Percentiles rank a stretch among this genome's conserved stretches.
phyloP scores from a whole-genome alignment of 768 basidiomycete species.

The Roridomyces roridus region DNA sequence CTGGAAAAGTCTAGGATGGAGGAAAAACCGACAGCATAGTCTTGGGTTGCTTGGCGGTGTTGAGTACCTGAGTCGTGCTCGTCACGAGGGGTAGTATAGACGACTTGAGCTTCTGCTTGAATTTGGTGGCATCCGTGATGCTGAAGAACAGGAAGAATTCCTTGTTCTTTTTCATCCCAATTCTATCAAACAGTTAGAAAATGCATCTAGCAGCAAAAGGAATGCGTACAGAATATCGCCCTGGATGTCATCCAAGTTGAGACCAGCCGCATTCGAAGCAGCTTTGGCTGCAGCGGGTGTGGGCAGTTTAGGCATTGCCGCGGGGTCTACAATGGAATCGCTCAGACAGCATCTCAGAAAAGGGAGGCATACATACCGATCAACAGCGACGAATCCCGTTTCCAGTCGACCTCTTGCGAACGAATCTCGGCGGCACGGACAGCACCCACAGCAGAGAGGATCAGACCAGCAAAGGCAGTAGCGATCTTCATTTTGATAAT shows the following conservation, averaged over 20 bases:
- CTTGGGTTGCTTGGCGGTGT: conserved; percentile 28
- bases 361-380: not conserved
- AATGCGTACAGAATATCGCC: conserved; percentile 51
- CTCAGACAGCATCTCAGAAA: not conserved
- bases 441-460: not conserved
- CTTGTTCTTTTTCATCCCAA: conserved; percentile 60
- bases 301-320: no score
- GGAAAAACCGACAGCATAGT: no score
- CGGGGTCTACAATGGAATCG: not conserved
- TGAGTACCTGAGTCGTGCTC: conserved; percentile 46
- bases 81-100: conserved; percentile 51
- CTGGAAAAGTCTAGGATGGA: no score
- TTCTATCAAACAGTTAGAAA: conserved; percentile 43
- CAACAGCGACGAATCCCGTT: not conserved
- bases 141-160: conserved; percentile 59
- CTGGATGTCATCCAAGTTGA: conserved; percentile 49
- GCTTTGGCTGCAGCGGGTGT: no score
- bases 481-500: no score
- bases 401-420: not conserved
- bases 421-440: not conserved
- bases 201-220: no score
- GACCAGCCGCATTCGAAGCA: not conserved
- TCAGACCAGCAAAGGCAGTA: no score
- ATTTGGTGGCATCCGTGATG: conserved; percentile 47
- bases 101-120: conserved; percentile 45